Evolutionary conservation across 805 yeast species (phyloP).

Genomic region (Lipomyces spencermartinsiae): DNA sequence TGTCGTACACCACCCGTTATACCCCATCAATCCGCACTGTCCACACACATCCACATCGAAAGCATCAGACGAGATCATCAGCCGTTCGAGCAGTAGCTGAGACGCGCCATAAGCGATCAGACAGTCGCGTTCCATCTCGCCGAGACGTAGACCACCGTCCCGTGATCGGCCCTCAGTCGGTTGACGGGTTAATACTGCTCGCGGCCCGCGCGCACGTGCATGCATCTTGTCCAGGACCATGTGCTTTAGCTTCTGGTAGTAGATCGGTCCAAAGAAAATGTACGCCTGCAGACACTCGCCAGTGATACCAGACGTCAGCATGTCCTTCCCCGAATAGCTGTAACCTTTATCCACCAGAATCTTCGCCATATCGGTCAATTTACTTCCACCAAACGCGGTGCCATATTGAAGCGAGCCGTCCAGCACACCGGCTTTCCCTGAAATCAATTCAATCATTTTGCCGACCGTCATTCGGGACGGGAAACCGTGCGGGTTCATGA

Average conservation of each 20-base stretch:
- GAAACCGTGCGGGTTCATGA: conserved; percentile 99
- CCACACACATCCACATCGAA: conserved; percentile 96
- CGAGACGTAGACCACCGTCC: conserved; percentile 98
- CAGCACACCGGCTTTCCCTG: conserved; percentile 97
- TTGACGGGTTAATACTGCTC: conserved; percentile 96
- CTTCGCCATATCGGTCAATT: conserved; percentile 91
- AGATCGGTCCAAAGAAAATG: conserved; percentile 97
- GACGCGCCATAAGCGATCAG: conserved; percentile 99
- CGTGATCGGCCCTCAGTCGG: conserved; percentile 99
- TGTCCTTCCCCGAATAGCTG: conserved; percentile 94
- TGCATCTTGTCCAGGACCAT: conserved; percentile 99
- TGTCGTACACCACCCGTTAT: conserved; percentile 96
- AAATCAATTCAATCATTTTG: conserved; percentile 93
- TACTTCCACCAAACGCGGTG: conserved; percentile 98
- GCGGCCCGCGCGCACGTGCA: conserved; percentile 98
- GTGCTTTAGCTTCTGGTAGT: conserved; percentile 96
- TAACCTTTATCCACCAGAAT: conserved; percentile 89
- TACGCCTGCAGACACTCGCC: conserved; percentile 98
- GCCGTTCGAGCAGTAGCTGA: conserved; percentile 86
- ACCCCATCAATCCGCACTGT: conserved; percentile 95
- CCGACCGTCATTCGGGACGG: conserved; percentile 99
- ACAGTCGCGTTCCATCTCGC: conserved; percentile 99
- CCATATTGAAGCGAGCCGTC: conserved; percentile 93
- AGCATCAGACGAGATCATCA: conserved; percentile 97
- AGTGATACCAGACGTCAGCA: conserved; percentile 95